Evolutionary conservation across 306 rosid species (phyloP), one percentile per base, ranked within the genome.

Genomic region (Vicia sativa): DNA sequence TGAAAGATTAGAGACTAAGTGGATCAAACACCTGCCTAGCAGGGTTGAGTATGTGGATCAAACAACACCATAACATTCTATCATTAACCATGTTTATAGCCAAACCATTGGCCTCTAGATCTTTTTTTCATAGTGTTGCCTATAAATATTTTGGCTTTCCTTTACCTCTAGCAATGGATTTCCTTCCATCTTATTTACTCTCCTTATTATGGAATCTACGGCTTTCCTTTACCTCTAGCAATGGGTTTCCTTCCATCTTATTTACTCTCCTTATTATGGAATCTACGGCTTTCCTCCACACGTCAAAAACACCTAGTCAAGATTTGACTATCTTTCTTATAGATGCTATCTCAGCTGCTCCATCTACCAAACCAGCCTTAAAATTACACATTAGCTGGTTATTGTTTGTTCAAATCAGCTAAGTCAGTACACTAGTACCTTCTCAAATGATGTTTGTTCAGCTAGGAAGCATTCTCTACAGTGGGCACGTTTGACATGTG

Each of bases 401-500:
- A 39, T 16, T 35, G 15, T 64, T 63, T 54, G 42, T 54, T 23
- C 39, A 4, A 43, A 39, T 62, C 53, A 42, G n/a, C 16, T 39
- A 39, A 39, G 19, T 12, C 50, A 42, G 50, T 39, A 61, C 48
- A 31, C 7, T 61, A 39, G 34, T 19, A 39, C 49, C 45, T 61
- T 10, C 37, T 16, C 35, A 39, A 39, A 19, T 19, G 50, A 39
- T 39, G 34, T 61, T 61, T 61, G 34, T 39, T 62, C 12, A 62
- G 26, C 28, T 61, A 57, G 64, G 35, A 53, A 43, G 50, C 41
- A 59, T 71, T 60, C 45, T 70, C 38, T 70, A 18, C 66, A n/a
- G 74, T 16, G 43, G 34, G 41, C 65, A 41, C 52, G 35, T 11
- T 66, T 45, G 52, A 25, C 42, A 19, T 60, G 34, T 60, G 41